Evolutionary conservation across 2,329 filamentous ascomycete genomes (phyloP).

Genomic region (Colletotrichum agaves): DNA sequence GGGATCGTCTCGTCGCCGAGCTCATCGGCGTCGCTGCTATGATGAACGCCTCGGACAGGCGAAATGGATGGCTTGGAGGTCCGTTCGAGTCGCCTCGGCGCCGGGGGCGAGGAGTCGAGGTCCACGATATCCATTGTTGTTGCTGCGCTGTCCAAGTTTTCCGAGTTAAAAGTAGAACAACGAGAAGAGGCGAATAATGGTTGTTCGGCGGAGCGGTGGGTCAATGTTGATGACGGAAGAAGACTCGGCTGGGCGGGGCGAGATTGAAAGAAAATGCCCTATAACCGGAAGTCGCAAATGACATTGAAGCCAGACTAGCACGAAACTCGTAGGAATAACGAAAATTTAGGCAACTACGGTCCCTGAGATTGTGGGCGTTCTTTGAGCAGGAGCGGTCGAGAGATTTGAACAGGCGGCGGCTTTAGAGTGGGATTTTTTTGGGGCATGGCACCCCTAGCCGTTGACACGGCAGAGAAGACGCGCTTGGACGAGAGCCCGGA

Average conservation of each 20-base stretch:
- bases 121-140: slow-evolving; percentile 20
- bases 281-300: neutral
- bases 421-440: slow-evolving; percentile 34
- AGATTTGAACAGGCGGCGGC: slow-evolving; percentile 30
- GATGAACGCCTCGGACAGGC: slow-evolving; percentile 7
- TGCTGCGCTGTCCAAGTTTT: neutral
- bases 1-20: slow-evolving; percentile 58
- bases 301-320: neutral
- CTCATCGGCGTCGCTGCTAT: slow-evolving; percentile 55
- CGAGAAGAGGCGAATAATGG: slow-evolving; percentile 7
- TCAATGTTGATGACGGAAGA: neutral
- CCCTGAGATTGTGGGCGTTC: slow-evolving; percentile 4
- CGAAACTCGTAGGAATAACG: slow-evolving; percentile 1
- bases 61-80: slow-evolving; percentile 1
- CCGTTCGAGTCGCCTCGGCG: slow-evolving; percentile 1
- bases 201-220: slow-evolving; percentile 1
- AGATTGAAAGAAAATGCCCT: neutral
- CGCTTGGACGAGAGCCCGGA: slow-evolving; percentile 26
- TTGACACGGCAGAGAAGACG: slow-evolving; percentile 35
- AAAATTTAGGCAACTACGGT: slow-evolving; percentile 1
- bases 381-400: slow-evolving; percentile 26
- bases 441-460: slow-evolving; percentile 30
- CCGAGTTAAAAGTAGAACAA: neutral
- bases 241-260: neutral
- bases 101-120: slow-evolving; percentile 30